Conservation (phyloP, 805 yeast genomes). For the Metschnikowia orientalis region DNA sequence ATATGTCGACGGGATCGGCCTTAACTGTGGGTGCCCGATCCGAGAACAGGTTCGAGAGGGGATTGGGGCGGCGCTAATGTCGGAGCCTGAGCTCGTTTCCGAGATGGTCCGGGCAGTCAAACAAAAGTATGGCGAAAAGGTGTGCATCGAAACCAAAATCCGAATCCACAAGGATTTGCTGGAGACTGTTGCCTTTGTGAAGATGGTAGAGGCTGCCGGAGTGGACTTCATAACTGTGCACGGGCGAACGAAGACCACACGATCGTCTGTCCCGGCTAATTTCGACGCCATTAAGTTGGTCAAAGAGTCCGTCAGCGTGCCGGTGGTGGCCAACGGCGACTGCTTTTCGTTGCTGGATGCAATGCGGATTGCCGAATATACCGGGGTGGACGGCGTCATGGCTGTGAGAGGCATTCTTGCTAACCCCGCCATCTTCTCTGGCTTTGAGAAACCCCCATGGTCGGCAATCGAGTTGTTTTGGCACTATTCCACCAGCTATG, state of each 20-base stretch:
- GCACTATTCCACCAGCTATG: constrained; percentile 74
- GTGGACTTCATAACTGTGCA: constrained; percentile 94
- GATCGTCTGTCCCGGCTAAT: constrained; percentile 81
- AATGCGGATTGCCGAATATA: constrained; percentile 51
- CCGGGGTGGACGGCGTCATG: constrained; percentile 92
- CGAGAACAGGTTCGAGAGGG: constrained; percentile 93
- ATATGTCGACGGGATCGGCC: constrained; percentile 87
- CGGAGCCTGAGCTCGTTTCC: constrained; percentile 73
- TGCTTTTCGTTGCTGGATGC: constrained; percentile 69
- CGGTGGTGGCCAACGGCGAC: constrained; percentile 98
- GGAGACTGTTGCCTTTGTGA: constrained; percentile 70
- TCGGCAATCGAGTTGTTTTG: constrained; percentile 79
- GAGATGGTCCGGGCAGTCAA: constrained; percentile 83
- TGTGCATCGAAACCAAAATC: constrained; percentile 89
- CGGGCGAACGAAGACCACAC: constrained; percentile 80
- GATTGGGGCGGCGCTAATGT: constrained; percentile 93
- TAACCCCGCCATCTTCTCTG: constrained; percentile 87
- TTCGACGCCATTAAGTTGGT: constrained; percentile 73
- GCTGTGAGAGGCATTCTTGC: constrained; percentile 83
- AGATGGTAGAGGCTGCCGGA: constrained; percentile 75
- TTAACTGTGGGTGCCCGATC: constrained; percentile 97
- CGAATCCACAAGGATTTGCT: constrained; percentile 74
- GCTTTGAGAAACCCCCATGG: constrained; percentile 78
- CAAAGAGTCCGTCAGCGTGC: constrained; percentile 53
- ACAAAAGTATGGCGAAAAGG: constrained; percentile 58